Base-by-base conservation (phyloP, 2,329 filamentous ascomycete genomes). In the Fusarium pseudoanthophilum region DNA sequence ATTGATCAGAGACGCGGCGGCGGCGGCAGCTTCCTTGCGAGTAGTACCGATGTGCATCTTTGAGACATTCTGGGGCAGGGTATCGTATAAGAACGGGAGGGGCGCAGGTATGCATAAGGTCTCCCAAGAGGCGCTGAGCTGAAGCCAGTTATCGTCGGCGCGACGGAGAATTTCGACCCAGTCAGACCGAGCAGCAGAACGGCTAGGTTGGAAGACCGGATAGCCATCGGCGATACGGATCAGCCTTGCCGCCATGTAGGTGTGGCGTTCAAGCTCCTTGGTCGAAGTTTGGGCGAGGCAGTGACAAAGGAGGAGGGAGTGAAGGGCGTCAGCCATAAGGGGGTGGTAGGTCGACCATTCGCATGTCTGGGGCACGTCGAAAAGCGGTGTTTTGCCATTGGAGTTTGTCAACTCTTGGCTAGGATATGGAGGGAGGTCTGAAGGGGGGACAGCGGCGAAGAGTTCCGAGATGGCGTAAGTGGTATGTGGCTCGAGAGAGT, bases 241-340 rank as follows among this genome's bases (percentile, higher is more conserved):
- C 4, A 96, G 86, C 10, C 93, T 90, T 21, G 93, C 92, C 9
- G 92, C 93, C 88, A 95, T 96, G 83, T 94, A 88, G 1, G 93
- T 93, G 79, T 96, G 93, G 40, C 93, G 92, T 56, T 91, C 89
- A 39, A 95, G 88, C 80, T 96, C 93, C 75, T 92, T 94, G 16
- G 89, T 81, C 0, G 93, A 92, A 1, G 94, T 97, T 81, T 95
- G 93, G 13, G 93, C 83, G 15, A 97, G 88, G n/a, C 89, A 89
- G 81, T 97, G 94, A 74, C 91, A 92, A 45, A 97, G 88, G 14
- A 97, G 89, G 4, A 96, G 82, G 9, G 91, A 92, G 80, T 97
- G 93, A 1, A 97, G 87, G 2, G 92, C 92, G 73, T 97, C 94
- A 11, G 90, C 90, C 16, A 97, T 86, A 14, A 96, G 87, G 1